Conservation (phyloP, 108 stramenopile genomes). For the Tribonema minus region DNA sequence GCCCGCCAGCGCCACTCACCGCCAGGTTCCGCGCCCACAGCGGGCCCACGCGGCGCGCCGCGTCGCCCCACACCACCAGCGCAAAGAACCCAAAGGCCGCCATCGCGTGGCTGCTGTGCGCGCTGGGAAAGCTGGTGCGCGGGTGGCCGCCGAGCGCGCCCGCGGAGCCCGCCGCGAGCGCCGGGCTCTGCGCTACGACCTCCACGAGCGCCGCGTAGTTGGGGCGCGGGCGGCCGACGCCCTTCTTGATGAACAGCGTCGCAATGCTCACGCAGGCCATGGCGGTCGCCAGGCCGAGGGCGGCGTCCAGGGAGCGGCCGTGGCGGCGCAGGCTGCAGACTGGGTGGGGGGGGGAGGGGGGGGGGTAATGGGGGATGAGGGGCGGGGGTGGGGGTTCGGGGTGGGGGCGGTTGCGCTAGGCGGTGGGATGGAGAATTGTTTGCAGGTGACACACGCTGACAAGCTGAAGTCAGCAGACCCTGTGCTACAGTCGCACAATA, state of each 20-base stretch:
- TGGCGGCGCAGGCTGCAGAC: too few species aligned
- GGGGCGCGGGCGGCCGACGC: background rate
- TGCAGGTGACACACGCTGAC: too few species aligned
- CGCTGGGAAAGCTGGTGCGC: background rate
- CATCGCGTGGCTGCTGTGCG: background rate
- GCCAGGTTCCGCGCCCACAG: too few species aligned
- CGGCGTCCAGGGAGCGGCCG: background rate
- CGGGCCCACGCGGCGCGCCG: background rate
- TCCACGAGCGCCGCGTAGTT: background rate
- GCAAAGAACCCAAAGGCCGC: background rate
- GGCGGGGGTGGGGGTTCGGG: too few species aligned
- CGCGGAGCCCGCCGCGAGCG: background rate
- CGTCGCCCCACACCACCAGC: background rate
- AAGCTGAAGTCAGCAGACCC: too few species aligned
- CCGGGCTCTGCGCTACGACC: background rate
- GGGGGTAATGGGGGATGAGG: too few species aligned
- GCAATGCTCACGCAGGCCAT: background rate
- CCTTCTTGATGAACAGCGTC: background rate
- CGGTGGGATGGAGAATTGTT: too few species aligned
- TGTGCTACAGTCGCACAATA: too few species aligned
- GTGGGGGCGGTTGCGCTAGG: too few species aligned
- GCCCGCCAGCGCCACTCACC: too few species aligned
- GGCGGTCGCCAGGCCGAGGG: background rate
- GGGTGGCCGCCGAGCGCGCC: background rate
- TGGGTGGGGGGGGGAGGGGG: too few species aligned